A percentile compares a stretch with the other conserved stretches of the same genome.
Conservation (phyloP, 345 rosid species). For the Angophora floribunda region DNA sequence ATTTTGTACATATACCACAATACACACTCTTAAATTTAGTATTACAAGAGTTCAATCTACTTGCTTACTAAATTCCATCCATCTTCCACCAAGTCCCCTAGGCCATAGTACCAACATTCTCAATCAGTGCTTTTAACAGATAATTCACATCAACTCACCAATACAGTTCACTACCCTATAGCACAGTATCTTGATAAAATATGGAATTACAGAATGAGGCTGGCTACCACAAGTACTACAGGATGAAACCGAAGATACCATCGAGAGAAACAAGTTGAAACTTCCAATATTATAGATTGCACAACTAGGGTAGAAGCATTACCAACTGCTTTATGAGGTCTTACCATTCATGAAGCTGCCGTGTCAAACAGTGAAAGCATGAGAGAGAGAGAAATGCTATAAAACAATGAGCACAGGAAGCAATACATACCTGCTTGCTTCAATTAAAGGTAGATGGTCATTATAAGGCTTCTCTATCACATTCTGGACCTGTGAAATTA, state of each 20-base stretch:
- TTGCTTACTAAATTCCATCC: neutral
- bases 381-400: neutral
- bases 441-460: conserved; percentile 37
- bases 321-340: neutral
- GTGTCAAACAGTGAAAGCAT: neutral
- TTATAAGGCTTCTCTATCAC: conserved; percentile 47
- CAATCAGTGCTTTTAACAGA: neutral
- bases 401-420: neutral
- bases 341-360: neutral
- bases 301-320: neutral
- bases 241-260: neutral
- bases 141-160: neutral
- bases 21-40: neutral
- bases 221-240: neutral
- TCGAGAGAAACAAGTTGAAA: neutral
- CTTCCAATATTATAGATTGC: neutral
- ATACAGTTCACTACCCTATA: neutral
- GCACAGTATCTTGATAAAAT: neutral
- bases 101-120: neutral
- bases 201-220: neutral
- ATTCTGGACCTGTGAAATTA: conserved; percentile 25
- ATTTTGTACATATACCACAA: neutral
- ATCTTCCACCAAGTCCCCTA: neutral
- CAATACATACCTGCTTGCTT: conserved; percentile 32
- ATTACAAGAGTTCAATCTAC: neutral